phyloP scores from a whole-genome alignment of 768 basidiomycete genomes.

The Panaeolus papilionaceus region DNA sequence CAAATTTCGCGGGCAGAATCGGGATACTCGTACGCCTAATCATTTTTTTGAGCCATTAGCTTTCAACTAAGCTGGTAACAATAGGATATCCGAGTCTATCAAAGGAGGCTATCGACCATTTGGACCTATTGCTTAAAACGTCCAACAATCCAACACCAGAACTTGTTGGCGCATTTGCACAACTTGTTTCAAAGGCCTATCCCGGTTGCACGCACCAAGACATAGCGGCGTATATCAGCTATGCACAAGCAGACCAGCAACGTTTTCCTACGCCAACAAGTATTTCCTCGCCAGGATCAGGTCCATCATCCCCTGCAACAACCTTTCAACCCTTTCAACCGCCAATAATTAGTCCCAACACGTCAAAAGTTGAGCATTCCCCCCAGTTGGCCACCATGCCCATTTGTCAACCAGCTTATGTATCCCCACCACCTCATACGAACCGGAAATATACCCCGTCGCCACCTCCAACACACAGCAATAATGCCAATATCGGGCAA shows the following conservation, averaged over 20 bases:
- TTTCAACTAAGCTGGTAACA: neutral
- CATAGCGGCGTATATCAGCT: neutral
- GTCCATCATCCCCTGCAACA: neutral
- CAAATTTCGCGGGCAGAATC: neutral
- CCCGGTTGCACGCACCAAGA: neutral
- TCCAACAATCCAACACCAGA: neutral
- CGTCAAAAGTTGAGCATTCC: neutral
- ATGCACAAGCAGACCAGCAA: constrained; percentile 10
- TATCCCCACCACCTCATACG: neutral
- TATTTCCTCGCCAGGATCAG: constrained; percentile 8
- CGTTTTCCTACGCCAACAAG: constrained; percentile 17
- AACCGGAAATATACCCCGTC: neutral
- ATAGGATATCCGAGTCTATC: neutral
- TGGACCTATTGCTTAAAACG: neutral
- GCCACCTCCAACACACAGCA: neutral
- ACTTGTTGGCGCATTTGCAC: neutral
- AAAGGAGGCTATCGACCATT: neutral
- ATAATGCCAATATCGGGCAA: neutral
- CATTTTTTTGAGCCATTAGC: neutral
- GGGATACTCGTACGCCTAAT: neutral
- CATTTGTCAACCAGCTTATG: neutral
- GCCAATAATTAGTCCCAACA: neutral
- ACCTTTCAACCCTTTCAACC: neutral
- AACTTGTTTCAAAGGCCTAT: neutral
- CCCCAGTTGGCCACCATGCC: neutral